These are phyloP conservation scores for Cadophora sp. DNA, from an alignment of 2,329 filamentous ascomycete genomes.

Conservation along the genomic window DNA sequence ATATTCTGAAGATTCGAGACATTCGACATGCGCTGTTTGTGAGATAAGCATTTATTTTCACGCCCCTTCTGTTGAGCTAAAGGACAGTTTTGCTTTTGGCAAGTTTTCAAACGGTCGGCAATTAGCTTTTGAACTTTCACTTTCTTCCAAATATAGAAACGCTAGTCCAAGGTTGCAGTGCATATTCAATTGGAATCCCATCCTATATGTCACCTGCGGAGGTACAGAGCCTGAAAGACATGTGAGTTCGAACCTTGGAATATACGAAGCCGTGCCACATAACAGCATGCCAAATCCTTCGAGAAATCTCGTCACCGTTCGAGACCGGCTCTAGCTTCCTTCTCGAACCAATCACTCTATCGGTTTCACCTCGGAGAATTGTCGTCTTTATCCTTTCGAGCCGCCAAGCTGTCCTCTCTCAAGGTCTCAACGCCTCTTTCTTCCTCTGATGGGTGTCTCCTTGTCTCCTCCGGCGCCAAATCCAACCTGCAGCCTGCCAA, in stretches of 20 bases:
- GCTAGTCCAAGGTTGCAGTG: neutral
- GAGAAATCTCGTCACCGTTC: conserved; percentile 5
- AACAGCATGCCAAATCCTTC: conserved; percentile 6
- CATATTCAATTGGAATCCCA: neutral
- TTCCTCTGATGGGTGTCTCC: neutral
- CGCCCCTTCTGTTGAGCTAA: neutral
- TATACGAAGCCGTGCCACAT: conserved; percentile 8
- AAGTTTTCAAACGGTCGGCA: too few species aligned
- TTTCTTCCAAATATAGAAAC: neutral
- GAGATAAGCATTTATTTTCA: neutral
- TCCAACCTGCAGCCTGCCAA: neutral
- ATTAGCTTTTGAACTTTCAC: too few species aligned
- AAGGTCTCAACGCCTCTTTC: neutral
- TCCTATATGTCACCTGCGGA: neutral
- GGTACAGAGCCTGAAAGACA: neutral
- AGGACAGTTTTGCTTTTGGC: too few species aligned
- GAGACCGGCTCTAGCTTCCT: neutral
- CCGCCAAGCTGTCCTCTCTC: conserved; percentile 1
- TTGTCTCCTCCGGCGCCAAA: conserved; percentile 1
- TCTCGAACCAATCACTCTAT: neutral
- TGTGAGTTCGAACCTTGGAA: neutral
- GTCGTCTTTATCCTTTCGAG: neutral
- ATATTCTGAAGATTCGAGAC: too few species aligned
- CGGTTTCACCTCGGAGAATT: neutral
- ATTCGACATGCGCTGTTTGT: neutral